Evolutionary conservation across 2,329 filamentous ascomycete species (phyloP), one percentile per base, ranked within the genome.

Genomic region (Penicillium crustosum): DNA sequence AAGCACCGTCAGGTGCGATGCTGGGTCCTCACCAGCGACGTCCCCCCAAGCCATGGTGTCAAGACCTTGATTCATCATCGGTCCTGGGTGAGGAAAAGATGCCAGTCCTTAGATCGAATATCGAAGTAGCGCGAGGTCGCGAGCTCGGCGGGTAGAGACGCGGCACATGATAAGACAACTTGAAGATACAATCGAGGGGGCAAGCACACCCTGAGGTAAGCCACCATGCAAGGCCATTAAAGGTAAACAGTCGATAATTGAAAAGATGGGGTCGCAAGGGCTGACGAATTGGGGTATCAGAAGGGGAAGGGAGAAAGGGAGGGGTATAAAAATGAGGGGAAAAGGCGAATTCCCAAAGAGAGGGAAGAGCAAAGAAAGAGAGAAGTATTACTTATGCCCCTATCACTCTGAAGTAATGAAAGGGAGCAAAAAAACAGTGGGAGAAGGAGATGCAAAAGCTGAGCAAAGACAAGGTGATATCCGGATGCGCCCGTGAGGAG

Each of bases 121-220:
- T 62, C 60, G 67, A 51, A 61, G 61, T 61, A 62, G 66, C 69
- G 70, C 70, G 72, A 66, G 53, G 61, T 70, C 70, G 67, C 68
- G 65, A 65, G 57, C 61, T 61, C 58, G 61, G 63, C 55, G 61
- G 60, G 65, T 62, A 64, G 63, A 63, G 61, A 63, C 63, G 63
- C 63, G 64, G 66, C 61, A 62, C 71, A 74, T 74, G 65, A 72
- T 73, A 72, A 67, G 65, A 61, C 45, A 59, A 56, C 59, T 53
- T 49, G 61, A 55, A 57, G 54, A 60, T 52, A 60, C 55, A 58
- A 60, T 66, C 64, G 60, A 57, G 61, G 59, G 57, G 52, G 49
- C 55, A 60, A 61, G 63, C 57, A 69, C 62, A 63, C 59, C 66
- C 65, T 63, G 62, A 60, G 62, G 60, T 49, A 62, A 66, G 60